Percentiles rank a stretch among this genome's conserved stretches.
Conservation (phyloP, 2,329 filamentous ascomycete species). For the Sarocladiaceae sp. region DNA sequence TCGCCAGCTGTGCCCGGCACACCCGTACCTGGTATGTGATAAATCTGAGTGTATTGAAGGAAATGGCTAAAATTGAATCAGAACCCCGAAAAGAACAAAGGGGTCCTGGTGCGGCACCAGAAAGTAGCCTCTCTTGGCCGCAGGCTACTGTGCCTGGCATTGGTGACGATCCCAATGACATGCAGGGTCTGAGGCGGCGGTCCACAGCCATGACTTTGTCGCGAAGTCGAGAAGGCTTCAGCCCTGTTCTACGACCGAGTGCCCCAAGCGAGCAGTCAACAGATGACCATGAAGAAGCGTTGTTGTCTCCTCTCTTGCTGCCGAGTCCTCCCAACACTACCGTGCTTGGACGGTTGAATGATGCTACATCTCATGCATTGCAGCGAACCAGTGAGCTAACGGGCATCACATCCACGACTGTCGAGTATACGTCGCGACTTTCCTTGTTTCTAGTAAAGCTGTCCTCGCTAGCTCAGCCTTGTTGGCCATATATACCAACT, state of each 20-base stretch:
- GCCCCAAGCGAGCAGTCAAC: neutral
- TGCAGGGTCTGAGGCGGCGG: neutral
- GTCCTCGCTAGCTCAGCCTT: constrained; percentile 59
- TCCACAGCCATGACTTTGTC: neutral
- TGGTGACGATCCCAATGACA: neutral
- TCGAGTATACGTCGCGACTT: constrained; percentile 37
- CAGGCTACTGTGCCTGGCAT: neutral
- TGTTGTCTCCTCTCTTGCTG: constrained; percentile 11
- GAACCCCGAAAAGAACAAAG: neutral
- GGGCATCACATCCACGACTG: neutral
- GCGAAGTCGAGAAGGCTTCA: neutral
- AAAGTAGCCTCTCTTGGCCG: neutral
- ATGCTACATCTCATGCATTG: constrained; percentile 17
- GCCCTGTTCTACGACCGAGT: neutral
- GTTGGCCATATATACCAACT: constrained; percentile 67
- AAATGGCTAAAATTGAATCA: neutral
- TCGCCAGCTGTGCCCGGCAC: constrained; percentile 47
- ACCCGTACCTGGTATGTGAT: constrained; percentile 27
- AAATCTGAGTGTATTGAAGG: neutral
- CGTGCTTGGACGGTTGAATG: constrained; percentile 9
- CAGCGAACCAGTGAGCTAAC: neutral
- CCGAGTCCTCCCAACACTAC: constrained; percentile 12
- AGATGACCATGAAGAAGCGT: neutral
- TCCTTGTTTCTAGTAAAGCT: constrained; percentile 66
- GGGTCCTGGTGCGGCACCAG: neutral